Base-by-base conservation (phyloP, 805 yeast genomes). In the Cyberlindnera euphorbiiphila region DNA sequence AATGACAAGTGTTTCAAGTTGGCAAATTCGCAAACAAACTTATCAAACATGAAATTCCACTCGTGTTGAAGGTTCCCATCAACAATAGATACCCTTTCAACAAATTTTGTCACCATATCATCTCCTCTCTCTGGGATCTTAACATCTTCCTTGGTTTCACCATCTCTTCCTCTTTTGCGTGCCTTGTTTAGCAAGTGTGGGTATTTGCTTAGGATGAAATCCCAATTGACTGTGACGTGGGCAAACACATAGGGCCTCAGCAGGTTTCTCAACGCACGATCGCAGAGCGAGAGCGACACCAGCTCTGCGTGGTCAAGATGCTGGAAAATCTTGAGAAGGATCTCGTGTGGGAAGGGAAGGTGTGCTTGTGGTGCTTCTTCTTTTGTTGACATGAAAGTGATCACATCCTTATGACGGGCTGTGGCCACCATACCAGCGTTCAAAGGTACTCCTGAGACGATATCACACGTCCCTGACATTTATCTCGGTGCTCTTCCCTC, bases 1-100 rank as follows among this genome's bases (percentile, higher is more conserved):
- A 64, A 29, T 19, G 47, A 50, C 30, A 62, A 37, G 12, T 46
- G 38, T 10, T 19, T 37, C 32, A 62, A 27, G 29, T 54, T 58
- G 6, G 19, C 27, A 28, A 62, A 51, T 5, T 29, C 22, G 1
- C 37, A 17, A 9, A 58, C 56, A 15, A 61, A 37, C 13, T 42
- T 36, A 20, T 54, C 51, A 31, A 57, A 59, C n/a, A 56, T 57
- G 36, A 57, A 60, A 25, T 57, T 54, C 66, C 66, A 62, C 37
- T 62, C 65, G 26, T 55, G 48, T 17, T 53, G 53, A n/a, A 62
- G 42, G 29, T 59, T 53, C 8, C 52, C 43, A 13, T 59, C 54
- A 7, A 51, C 38, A 17, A 62, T 49, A 21, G 53, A 44, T n/a
- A 62, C 30, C 5, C 36, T 43, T 36, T 57, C 60, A n/a, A 59